A percentile compares a stretch with the other conserved stretches of the same genome.
These are phyloP conservation scores for Suillus variegatus DNA, from an alignment of 768 basidiomycete species.

Conservation along the genomic window DNA sequence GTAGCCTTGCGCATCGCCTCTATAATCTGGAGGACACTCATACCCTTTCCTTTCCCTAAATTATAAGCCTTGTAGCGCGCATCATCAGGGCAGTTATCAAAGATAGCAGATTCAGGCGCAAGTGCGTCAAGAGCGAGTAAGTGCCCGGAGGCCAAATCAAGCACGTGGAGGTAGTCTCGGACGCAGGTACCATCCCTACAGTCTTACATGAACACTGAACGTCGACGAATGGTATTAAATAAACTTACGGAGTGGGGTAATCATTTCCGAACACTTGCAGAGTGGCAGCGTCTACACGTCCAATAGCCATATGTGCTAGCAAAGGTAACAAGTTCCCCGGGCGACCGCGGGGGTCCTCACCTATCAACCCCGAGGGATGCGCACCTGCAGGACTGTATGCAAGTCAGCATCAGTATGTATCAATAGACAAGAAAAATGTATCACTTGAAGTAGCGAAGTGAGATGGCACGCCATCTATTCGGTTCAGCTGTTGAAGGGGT, in stretches of 20 bases:
- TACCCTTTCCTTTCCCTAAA: constrained; percentile 89
- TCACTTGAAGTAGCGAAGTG: constrained; percentile 97
- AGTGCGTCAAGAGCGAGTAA: constrained; percentile 88
- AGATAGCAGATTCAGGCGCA: constrained; percentile 53
- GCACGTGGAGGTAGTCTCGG: constrained; percentile 91
- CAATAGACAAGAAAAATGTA: constrained; percentile 11
- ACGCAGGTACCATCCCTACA: constrained; percentile 93
- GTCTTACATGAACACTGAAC: constrained; percentile 7
- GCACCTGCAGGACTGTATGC: constrained; percentile 88
- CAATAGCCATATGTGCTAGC: constrained; percentile 92
- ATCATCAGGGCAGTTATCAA: constrained; percentile 51
- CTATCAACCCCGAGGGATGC: constrained; percentile 92
- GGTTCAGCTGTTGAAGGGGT: constrained; percentile 54
- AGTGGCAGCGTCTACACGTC: constrained; percentile 69
- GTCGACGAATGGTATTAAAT: neutral
- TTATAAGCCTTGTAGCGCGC: constrained; percentile 93
- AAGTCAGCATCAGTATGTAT: neutral
- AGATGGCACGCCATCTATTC: constrained; percentile 75
- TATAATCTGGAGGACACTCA: constrained; percentile 91
- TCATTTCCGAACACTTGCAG: constrained; percentile 94
- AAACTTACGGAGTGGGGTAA: constrained; percentile 85
- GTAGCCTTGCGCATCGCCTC: constrained; percentile 94
- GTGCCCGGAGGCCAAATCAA: constrained; percentile 95
- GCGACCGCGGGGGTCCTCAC: constrained; percentile 94
- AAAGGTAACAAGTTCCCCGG: constrained; percentile 94